Evolutionary conservation across 495 filamentous ascomycete species (phyloP).

Genomic region (Penicillium paradoxum): DNA sequence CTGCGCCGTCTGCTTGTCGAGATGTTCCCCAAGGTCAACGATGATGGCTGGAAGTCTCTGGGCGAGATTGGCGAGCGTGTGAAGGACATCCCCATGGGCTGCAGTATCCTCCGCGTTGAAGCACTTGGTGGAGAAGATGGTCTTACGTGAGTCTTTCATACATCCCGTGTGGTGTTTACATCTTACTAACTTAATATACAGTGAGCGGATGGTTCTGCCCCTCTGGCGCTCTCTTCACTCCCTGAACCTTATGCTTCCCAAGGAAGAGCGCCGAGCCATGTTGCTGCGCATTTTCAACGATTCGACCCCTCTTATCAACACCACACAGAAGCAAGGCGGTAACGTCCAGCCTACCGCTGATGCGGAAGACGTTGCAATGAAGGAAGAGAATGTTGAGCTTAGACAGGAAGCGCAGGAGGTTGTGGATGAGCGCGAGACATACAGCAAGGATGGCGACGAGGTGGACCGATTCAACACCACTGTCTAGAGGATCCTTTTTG

Average conservation of each 20-base stretch:
- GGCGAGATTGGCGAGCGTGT: slow-evolving; percentile 87
- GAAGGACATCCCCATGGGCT: slow-evolving; percentile 75
- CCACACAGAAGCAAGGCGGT: slow-evolving; percentile 41
- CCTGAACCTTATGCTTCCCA: slow-evolving; percentile 93
- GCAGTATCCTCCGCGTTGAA: slow-evolving; percentile 82
- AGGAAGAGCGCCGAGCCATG: slow-evolving; percentile 92
- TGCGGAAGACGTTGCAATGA: slow-evolving; percentile 35
- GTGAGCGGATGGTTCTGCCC: slow-evolving; percentile 79
- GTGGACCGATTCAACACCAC: slow-evolving; percentile 43
- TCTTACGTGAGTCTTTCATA: slow-evolving; percentile 48
- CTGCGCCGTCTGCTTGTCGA: slow-evolving; percentile 76
- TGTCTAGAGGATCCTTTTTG: slow-evolving; percentile 23
- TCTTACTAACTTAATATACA: slow-evolving; percentile 24
- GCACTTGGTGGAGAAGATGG: slow-evolving; percentile 62
- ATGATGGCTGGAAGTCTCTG: slow-evolving; percentile 63
- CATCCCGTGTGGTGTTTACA: background rate
- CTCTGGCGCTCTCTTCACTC: slow-evolving; percentile 85
- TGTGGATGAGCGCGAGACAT: slow-evolving; percentile 36
- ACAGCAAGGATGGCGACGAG: slow-evolving; percentile 37
- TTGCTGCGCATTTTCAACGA: slow-evolving; percentile 88
- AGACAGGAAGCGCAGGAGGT: slow-evolving; percentile 39
- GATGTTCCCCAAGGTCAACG: slow-evolving; percentile 84
- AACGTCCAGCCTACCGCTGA: slow-evolving; percentile 19
- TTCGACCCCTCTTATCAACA: slow-evolving; percentile 57
- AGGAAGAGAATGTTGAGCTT: slow-evolving; percentile 33